phyloP scores from a whole-genome alignment of 768 basidiomycete species.

The Holtermanniella nyarrowii region DNA sequence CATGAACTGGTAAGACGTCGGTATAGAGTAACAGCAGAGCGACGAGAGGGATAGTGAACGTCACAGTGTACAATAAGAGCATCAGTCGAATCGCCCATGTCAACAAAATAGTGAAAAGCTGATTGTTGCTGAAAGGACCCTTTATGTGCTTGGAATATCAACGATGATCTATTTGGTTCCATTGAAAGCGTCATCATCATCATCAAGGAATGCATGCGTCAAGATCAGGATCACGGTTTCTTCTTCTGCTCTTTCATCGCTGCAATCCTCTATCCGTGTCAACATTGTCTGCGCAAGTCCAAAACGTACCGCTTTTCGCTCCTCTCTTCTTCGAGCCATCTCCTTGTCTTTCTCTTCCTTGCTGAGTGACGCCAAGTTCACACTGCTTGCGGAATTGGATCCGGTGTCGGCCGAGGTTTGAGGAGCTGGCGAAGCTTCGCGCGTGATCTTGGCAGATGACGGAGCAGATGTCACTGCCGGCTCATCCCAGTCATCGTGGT shows the following conservation, averaged over 20 bases:
- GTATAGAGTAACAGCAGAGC: not conserved
- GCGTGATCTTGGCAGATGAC: not conserved
- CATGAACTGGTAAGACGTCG: not conserved
- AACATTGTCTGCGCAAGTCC: conserved; percentile 45
- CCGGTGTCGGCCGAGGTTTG: not conserved
- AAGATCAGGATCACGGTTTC: conserved; percentile 9
- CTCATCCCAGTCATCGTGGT: not conserved
- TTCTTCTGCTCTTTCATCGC: conserved; percentile 41
- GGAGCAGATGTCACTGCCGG: conserved; percentile 1
- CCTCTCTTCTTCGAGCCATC: conserved; percentile 82
- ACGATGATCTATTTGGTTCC: not conserved
- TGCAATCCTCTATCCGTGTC: conserved; percentile 28
- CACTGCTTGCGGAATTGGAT: conserved; percentile 4
- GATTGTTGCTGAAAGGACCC: no score
- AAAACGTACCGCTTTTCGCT: conserved; percentile 63
- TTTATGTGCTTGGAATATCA: no score
- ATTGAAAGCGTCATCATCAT: not conserved
- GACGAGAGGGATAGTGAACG: not conserved
- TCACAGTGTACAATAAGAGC: not conserved
- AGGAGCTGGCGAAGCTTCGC: not conserved
- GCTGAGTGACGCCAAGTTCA: conserved; percentile 49
- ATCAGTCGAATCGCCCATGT: not conserved
- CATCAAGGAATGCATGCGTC: not conserved
- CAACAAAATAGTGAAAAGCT: no score
- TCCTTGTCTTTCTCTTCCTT: conserved; percentile 93